These are phyloP conservation scores for Metschnikowia hibisci DNA, from an alignment of 805 yeast genomes.

Conservation along the genomic window DNA sequence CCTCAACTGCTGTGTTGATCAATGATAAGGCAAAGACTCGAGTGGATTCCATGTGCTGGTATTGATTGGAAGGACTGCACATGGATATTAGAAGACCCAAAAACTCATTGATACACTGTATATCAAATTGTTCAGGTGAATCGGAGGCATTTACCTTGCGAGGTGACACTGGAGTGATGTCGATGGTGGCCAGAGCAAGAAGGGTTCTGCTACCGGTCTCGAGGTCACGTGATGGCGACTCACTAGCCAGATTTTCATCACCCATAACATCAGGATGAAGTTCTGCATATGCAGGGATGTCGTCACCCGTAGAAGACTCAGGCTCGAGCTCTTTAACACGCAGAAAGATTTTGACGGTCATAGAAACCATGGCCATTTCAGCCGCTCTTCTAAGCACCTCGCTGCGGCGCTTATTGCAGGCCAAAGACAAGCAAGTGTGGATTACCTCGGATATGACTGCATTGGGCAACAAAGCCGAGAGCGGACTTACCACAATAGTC, in stretches of 20 bases:
- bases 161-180: constrained; percentile 7
- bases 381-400: constrained; percentile 88
- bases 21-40: constrained; percentile 78
- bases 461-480: constrained; percentile 68
- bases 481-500: constrained; percentile 54
- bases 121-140: constrained; percentile 53
- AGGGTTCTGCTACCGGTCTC: neutral
- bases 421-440: constrained; percentile 86
- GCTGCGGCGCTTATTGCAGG: constrained; percentile 87
- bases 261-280: constrained; percentile 62
- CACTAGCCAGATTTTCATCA: constrained; percentile 24
- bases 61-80: constrained; percentile 76
- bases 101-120: constrained; percentile 72
- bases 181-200: constrained; percentile 6
- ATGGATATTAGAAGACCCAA: constrained; percentile 72
- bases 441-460: constrained; percentile 83
- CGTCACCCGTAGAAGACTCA: constrained; percentile 27
- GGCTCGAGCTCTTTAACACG: constrained; percentile 57
- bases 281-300: constrained; percentile 45
- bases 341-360: constrained; percentile 65
- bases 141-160: constrained; percentile 7
- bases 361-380: constrained; percentile 69
- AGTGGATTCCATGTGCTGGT: constrained; percentile 82
- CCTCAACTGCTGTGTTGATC: constrained; percentile 75
- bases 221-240: neutral